Percentiles rank a stretch among this genome's conserved stretches.
phyloP scores from a whole-genome alignment of 805 yeast species.

The Candida coquimbonensis region DNA sequence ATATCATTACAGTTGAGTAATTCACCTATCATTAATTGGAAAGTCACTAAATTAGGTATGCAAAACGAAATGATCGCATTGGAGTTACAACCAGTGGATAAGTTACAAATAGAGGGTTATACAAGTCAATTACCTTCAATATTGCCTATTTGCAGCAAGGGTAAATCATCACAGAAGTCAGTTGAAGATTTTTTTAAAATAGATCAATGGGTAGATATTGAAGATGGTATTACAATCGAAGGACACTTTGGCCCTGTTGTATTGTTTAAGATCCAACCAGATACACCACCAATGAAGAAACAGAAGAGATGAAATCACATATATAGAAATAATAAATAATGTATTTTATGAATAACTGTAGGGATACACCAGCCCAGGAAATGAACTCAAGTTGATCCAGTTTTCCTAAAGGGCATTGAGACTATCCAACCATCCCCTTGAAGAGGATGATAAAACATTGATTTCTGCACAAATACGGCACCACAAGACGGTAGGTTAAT shows the following conservation, averaged over 20 bases:
- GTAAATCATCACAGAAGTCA: constrained; percentile 8
- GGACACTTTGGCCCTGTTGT: constrained; percentile 12
- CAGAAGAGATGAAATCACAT: neutral
- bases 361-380: constrained; percentile 23
- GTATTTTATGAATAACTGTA: constrained; percentile 7
- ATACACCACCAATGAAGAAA: constrained; percentile 1
- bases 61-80: constrained; percentile 16
- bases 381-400: neutral
- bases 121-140: constrained; percentile 12
- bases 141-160: constrained; percentile 14
- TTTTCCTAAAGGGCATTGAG: constrained; percentile 23
- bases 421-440: constrained; percentile 14
- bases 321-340: neutral
- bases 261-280: constrained; percentile 6
- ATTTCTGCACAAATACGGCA: constrained; percentile 39
- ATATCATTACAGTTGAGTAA: constrained; percentile 1
- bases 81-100: constrained; percentile 13
- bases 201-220: constrained; percentile 13
- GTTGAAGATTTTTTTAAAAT: constrained; percentile 14
- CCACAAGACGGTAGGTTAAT: constrained; percentile 28
- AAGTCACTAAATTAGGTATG: constrained; percentile 19
- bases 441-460: constrained; percentile 12
- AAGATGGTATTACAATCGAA: constrained; percentile 6
- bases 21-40: constrained; percentile 18
- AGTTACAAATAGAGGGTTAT: constrained; percentile 4